Conservation (phyloP, 1,284 basidiomycete genomes). For the Phenoliferia sp. region DNA sequence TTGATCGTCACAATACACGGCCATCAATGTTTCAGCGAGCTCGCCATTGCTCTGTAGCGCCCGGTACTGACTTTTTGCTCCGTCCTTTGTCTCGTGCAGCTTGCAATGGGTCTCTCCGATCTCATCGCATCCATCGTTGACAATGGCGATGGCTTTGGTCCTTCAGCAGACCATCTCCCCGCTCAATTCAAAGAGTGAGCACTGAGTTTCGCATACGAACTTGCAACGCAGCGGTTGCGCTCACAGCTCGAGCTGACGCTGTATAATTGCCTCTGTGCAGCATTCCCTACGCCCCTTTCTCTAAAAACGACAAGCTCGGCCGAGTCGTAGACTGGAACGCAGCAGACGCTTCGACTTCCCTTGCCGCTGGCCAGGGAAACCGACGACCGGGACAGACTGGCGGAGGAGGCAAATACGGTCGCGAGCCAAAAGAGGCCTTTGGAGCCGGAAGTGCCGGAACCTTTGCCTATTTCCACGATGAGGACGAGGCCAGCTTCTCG, state of each 20-base stretch:
- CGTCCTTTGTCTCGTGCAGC: neutral
- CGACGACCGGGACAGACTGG: slow-evolving; percentile 54
- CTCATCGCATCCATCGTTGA: slow-evolving; percentile 29
- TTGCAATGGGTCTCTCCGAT: slow-evolving; percentile 20
- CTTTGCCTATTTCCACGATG: slow-evolving; percentile 92
- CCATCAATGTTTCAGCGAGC: too few relatives aligned
- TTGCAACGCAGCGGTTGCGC: neutral
- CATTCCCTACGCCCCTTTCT: slow-evolving; percentile 94
- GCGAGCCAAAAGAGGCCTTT: slow-evolving; percentile 45
- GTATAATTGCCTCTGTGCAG: slow-evolving; percentile 33
- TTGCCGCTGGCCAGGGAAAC: slow-evolving; percentile 45
- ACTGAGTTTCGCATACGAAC: too few relatives aligned
- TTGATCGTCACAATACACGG: too few relatives aligned
- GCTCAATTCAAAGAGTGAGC: slow-evolving; percentile 33
- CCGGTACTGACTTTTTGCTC: neutral
- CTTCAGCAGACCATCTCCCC: slow-evolving; percentile 32
- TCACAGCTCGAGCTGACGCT: neutral
- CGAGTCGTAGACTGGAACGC: slow-evolving; percentile 92
- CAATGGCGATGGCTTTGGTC: slow-evolving; percentile 34
- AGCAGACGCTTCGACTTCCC: slow-evolving; percentile 44
- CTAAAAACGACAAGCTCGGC: slow-evolving; percentile 96
- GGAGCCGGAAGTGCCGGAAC: slow-evolving; percentile 55
- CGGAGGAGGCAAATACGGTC: slow-evolving; percentile 47
- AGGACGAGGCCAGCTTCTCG: slow-evolving; percentile 96
- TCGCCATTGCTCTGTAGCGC: neutral